A percentile compares a stretch with the other conserved stretches of the same genome.
Conservation (phyloP, 805 yeast genomes). For the Cyberlindnera petersonii region DNA sequence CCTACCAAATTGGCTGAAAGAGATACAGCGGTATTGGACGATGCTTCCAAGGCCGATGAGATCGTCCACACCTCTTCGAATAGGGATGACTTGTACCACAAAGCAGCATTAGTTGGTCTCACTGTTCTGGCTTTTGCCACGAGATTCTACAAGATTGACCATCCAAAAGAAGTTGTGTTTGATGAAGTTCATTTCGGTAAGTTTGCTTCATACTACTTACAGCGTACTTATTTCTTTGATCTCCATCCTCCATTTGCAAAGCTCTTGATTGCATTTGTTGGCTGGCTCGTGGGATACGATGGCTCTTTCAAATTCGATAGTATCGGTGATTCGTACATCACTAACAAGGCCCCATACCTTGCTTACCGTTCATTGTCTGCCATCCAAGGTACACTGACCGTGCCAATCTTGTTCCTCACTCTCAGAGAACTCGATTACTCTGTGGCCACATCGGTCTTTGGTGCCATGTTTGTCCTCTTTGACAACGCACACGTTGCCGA, state of each 20-base stretch:
- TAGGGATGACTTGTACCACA: constrained; percentile 22
- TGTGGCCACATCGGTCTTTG: constrained; percentile 73
- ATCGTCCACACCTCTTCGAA: not conserved
- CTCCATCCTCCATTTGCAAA: constrained; percentile 98
- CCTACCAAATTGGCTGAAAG: not conserved
- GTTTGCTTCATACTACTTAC: constrained; percentile 79
- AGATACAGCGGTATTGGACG: too few relatives aligned
- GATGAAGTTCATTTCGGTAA: constrained; percentile 89
- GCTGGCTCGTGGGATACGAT: constrained; percentile 83
- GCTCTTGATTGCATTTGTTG: constrained; percentile 83
- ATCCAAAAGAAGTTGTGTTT: constrained; percentile 74
- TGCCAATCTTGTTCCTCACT: constrained; percentile 80
- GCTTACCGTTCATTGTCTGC: constrained; percentile 81
- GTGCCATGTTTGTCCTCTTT: constrained; percentile 69
- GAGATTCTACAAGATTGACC: constrained; percentile 58
- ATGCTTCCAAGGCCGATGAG: not conserved
- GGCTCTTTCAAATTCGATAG: constrained; percentile 90
- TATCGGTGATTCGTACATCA: constrained; percentile 78
- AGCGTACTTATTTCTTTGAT: constrained; percentile 91
- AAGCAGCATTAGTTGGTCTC: constrained; percentile 51
- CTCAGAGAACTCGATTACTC: constrained; percentile 82
- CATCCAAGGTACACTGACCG: constrained; percentile 72
- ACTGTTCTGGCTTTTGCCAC: constrained; percentile 65
- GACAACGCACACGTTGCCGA: constrained; percentile 91
- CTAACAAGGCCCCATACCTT: constrained; percentile 79